Base-by-base conservation (phyloP, 805 yeast genomes). In the Hanseniaspora occidentalis region DNA sequence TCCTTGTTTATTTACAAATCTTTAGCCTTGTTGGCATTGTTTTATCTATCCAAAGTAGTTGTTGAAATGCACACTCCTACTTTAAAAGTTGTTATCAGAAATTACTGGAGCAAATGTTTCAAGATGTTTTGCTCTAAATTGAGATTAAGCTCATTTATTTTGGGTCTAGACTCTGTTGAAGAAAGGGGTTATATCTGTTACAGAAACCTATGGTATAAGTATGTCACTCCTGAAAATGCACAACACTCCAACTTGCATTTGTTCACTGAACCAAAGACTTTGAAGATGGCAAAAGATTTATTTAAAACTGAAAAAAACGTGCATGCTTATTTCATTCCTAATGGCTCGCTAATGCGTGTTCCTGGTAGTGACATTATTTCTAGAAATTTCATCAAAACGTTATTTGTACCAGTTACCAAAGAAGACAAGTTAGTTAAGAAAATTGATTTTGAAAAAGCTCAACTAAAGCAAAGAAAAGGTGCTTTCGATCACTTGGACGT, bases 351-450 rank as follows among this genome's bases (percentile, higher is more conserved):
- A 51, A 75, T 88, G 25, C 73, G 97, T 42, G 98, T 86, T 1
- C 98, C 98, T 1, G 79, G 75, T 43, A 73, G 73, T 47, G 96
- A 88, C 54, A 78, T 77, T 13, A 77, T 80, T 17, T 74, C 89
- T 0, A 64, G 85, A 43, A 71, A 70, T 37, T 76, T 68, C 47
- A 72, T 78, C 24, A 75, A 73, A 48, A 70, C 73, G 36, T 60
- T 86, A 43, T 92, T 92, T 61, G 79, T 83, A 1, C 75, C 85
- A 0, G 96, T 89, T 2, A 83, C 94, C 1, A 78, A 75, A 48
- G 80, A 77, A 48, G 95, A 88, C 55, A 66, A 71, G 38, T 67
- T 81, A 11, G 57, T 81, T 31, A 64, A 62, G 19, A 65, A 67
- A 16, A 38, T 43, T 20, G 58, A 48, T 45, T 44, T 47, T 16